Conservation (phyloP, 805 yeast species). For the Alloascoidea africana region DNA sequence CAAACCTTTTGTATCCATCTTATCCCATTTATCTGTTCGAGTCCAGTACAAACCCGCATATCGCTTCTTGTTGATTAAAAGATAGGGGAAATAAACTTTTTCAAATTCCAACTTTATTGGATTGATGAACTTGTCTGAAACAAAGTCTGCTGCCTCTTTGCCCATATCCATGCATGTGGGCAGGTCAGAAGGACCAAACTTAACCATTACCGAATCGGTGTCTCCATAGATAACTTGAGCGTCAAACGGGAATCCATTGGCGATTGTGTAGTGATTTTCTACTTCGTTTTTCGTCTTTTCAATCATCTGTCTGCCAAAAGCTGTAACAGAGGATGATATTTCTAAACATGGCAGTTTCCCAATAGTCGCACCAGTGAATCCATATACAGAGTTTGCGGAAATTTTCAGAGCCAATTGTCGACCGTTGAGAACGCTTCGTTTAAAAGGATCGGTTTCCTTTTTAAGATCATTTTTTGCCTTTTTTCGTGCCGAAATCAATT, state of each 20-base stretch:
- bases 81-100: conserved; percentile 89
- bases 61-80: conserved; percentile 87
- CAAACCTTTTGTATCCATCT: conserved; percentile 96
- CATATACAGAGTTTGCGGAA: conserved; percentile 96
- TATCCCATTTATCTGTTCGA: conserved; percentile 77
- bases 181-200: conserved; percentile 74
- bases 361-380: conserved; percentile 97
- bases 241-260: conserved; percentile 57
- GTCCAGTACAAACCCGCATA: conserved; percentile 98
- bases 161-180: conserved; percentile 83
- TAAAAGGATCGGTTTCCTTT: conserved; percentile 90
- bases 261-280: conserved; percentile 58
- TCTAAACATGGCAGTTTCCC: conserved; percentile 96
- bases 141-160: conserved; percentile 84
- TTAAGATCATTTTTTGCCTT: conserved; percentile 83
- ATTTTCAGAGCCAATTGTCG: conserved; percentile 92
- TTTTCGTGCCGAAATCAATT: conserved; percentile 82
- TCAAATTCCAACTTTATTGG: conserved; percentile 96
- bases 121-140: conserved; percentile 57
- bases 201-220: conserved; percentile 98
- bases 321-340: conserved; percentile 88
- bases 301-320: conserved; percentile 95
- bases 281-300: conserved; percentile 81
- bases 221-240: conserved; percentile 94
- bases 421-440: conserved; percentile 87